Conservation (phyloP, 1,284 basidiomycete species). For the Malassezia obtusa region DNA sequence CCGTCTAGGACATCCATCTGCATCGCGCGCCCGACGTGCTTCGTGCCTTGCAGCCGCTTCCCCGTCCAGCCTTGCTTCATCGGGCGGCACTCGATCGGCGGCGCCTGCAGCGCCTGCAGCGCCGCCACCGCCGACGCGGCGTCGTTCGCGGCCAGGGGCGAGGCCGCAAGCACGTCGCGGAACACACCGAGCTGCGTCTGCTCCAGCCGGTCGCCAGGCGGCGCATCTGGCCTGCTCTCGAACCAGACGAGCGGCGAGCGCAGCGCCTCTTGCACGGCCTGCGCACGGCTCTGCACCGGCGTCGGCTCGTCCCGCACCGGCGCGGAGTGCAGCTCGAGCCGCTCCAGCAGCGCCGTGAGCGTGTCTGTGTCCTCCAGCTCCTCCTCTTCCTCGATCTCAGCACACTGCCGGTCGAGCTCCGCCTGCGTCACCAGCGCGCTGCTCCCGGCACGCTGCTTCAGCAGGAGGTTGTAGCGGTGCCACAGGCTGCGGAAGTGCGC, state of each 20-base stretch:
- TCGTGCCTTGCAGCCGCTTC: conserved; percentile 36
- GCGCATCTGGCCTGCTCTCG: conserved; percentile 56
- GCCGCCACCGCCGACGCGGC: conserved; percentile 48
- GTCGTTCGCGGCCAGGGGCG: conserved; percentile 46
- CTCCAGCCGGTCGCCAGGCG: conserved; percentile 45
- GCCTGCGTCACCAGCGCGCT: conserved; percentile 17
- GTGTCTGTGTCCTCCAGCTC: conserved; percentile 20
- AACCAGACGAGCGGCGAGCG: conserved; percentile 71
- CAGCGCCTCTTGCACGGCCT: conserved; percentile 52
- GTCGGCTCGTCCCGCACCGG: conserved; percentile 10
- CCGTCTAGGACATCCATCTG: conserved; percentile 38
- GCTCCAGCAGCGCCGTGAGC: conserved; percentile 27
- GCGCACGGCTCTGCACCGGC: conserved; percentile 34
- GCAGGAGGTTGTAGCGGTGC: conserved; percentile 94
- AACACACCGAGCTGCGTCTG: conserved; percentile 83
- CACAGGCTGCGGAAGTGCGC: conserved; percentile 86
- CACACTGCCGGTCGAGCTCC: conserved; percentile 25
- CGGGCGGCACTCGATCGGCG: conserved; percentile 21
- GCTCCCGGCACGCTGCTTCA: conserved; percentile 14
- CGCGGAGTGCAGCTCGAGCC: conserved; percentile 16
- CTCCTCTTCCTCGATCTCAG: conserved; percentile 24
- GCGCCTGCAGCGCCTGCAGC: conserved; percentile 53
- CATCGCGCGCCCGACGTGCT: conserved; percentile 28
- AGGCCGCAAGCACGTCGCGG: conserved; percentile 58
- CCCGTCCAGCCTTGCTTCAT: conserved; percentile 25